These are phyloP conservation scores for Begonia peltatifolia DNA, from an alignment of 306 rosid species.

Conservation along the genomic window DNA sequence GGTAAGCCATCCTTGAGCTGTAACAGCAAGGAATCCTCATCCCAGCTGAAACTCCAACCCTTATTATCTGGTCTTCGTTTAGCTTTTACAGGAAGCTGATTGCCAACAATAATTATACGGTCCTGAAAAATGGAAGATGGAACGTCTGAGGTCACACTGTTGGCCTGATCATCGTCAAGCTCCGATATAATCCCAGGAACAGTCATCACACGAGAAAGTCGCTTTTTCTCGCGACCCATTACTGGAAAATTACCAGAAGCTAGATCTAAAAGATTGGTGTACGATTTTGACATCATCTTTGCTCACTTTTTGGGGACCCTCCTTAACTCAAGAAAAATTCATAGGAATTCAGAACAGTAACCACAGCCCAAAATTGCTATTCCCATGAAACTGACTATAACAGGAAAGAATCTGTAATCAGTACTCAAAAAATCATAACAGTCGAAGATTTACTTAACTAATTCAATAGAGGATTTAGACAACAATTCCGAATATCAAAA, in stretches of 20 bases:
- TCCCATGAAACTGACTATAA: constrained; percentile 12
- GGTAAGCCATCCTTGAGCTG: constrained; percentile 50
- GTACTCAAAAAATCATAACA: constrained; percentile 8
- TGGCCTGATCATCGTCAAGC: constrained; percentile 49
- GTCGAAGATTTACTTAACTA: constrained; percentile 2
- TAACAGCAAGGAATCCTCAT: constrained; percentile 39
- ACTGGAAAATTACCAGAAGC: constrained; percentile 49
- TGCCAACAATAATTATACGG: constrained; percentile 42
- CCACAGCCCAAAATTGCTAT: constrained; percentile 12
- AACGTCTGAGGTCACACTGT: constrained; percentile 43
- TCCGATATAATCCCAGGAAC: constrained; percentile 45
- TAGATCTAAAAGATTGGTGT: constrained; percentile 47
- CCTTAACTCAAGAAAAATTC: constrained; percentile 10
- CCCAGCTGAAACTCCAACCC: constrained; percentile 56
- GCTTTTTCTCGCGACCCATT: constrained; percentile 39
- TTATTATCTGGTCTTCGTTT: constrained; percentile 41
- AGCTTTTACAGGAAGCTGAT: constrained; percentile 46
- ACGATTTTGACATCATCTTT: constrained; percentile 50
- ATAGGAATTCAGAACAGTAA: constrained; percentile 16
- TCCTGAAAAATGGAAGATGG: constrained; percentile 37
- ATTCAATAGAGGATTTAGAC: not conserved
- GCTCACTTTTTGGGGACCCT: constrained; percentile 3
- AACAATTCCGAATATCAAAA: not conserved
- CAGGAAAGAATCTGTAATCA: constrained; percentile 20
- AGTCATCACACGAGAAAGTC: constrained; percentile 45